A percentile compares a stretch with the other conserved stretches of the same genome.
Conservation (phyloP, 1,284 basidiomycete species). For the Cystobasidiaceae sp. region DNA sequence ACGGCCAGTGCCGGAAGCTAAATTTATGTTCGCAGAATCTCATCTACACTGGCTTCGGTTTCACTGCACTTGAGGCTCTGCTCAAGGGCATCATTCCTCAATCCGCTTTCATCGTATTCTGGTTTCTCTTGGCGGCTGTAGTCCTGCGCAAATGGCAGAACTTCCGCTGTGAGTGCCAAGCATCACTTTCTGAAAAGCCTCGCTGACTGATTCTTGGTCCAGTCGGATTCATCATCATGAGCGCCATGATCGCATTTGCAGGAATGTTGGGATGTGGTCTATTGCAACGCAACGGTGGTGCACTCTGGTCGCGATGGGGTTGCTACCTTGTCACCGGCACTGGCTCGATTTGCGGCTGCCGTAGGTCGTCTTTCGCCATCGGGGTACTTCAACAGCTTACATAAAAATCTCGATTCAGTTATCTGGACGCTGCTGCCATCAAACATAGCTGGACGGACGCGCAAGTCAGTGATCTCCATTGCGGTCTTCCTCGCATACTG, state of each 20-base stretch:
- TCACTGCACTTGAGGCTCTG: conserved; percentile 42
- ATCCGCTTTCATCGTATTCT: conserved; percentile 41
- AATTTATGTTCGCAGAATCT: conserved; percentile 36
- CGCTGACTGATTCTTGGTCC: conserved; percentile 34
- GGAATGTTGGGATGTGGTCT: conserved; percentile 22
- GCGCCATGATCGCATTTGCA: conserved; percentile 21
- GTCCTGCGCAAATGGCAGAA: conserved; percentile 37
- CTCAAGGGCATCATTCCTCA: conserved; percentile 43
- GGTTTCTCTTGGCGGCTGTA: conserved; percentile 44
- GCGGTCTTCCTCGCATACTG: conserved; percentile 45
- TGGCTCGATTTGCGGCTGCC: conserved; percentile 38
- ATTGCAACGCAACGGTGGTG: background rate
- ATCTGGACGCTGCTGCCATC: conserved; percentile 43
- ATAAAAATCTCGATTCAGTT: conserved; percentile 32
- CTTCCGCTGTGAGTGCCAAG: conserved; percentile 34
- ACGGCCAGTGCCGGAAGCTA: conserved; percentile 43
- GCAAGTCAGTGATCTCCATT: conserved; percentile 42
- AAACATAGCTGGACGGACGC: conserved; percentile 45
- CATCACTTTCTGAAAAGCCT: background rate
- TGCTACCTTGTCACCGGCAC: conserved; percentile 39
- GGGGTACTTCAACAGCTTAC: background rate
- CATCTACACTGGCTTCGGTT: conserved; percentile 38
- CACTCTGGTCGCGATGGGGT: conserved; percentile 6
- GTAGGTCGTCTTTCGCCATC: background rate
- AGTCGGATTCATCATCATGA: conserved; percentile 18